phyloP scores from a whole-genome alignment of 768 basidiomycete genomes.

The Clathrus columnatus region DNA sequence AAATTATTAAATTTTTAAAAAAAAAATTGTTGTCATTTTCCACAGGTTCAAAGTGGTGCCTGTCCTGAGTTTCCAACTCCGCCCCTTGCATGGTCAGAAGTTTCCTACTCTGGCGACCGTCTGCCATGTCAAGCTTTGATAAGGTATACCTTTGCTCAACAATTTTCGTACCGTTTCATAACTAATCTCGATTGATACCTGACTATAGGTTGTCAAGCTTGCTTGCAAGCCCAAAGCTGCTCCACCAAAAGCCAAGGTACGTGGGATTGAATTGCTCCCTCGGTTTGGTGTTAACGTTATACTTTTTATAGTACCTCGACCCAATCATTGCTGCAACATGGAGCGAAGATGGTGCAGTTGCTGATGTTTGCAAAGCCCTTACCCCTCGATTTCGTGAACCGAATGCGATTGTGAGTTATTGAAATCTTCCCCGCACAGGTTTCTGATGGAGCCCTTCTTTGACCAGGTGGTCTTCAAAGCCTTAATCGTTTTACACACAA shows the following conservation, averaged over 20 bases:
- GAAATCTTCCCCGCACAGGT: background rate
- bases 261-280: slow-evolving; percentile 13
- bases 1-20: background rate
- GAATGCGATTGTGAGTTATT: slow-evolving; percentile 67
- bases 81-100: slow-evolving; percentile 5
- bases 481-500: slow-evolving; percentile 86
- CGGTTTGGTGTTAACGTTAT: background rate
- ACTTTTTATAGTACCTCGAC: slow-evolving; percentile 72
- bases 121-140: slow-evolving; percentile 10
- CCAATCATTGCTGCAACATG: slow-evolving; percentile 96
- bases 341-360: slow-evolving; percentile 86
- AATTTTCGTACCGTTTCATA: background rate
- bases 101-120: background rate
- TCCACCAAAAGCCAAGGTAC: slow-evolving; percentile 89
- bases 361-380: slow-evolving; percentile 88
- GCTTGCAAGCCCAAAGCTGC: slow-evolving; percentile 97
- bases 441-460: background rate
- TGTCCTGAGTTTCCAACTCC: background rate
- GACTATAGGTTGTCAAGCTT: slow-evolving; percentile 70
- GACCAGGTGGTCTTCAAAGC: slow-evolving; percentile 94
- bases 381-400: slow-evolving; percentile 81
- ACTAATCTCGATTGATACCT: no score
- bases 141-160: background rate
- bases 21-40: no score
- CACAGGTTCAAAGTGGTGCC: no score